Evolutionary conservation across 2,329 filamentous ascomycete genomes (phyloP), one percentile per base, ranked within the genome.

Genomic region (Fusarium lateritium): DNA sequence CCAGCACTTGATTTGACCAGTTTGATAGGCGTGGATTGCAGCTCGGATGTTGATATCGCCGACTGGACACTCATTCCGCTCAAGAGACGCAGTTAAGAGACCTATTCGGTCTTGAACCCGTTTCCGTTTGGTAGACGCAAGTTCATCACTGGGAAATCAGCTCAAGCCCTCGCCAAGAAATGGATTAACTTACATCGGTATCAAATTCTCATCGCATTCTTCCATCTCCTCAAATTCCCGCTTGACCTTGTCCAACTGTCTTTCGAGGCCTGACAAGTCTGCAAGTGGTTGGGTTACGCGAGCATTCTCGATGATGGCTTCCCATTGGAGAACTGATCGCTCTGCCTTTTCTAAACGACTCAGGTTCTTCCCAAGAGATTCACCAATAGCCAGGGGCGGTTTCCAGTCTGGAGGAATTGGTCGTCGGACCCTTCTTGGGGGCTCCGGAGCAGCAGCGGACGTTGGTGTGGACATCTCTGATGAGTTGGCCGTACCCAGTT

Each of bases 301-400:
- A 6, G 59, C 39, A 31, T 73, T 73, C 13, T 63, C 56, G 7
- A 75, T 33, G 21, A 75, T 75, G 11, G 69, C 71, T 39, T 75
- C 69, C 73, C 73, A 75, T 45, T 75, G 73, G 21, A 73, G 44
- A 1, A 73, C 65, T 9, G 52, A 58, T 17, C 73, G 62, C 28
- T 74, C 67, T 40, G 73, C 73, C 42, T 69, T 47, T 43, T 75
- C 73, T 11, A 75, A 21, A 3, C 62, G 62, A 11, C 73, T 75
- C 5, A 75, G 40, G 6, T 73, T 69, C 11, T 70, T 56, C 14
- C 73, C 73, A 15, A 75, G 60, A 15, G 71, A 63, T 7, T 69
- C 65, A 0, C 73, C 73, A 9, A 75, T 54, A 6, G 68, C 64
- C 22, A 75, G 22, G n/a, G 73, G 73, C 17, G 73, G 71, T 44